Conservation (phyloP, 1,284 basidiomycete genomes). For the Tranzscheliella williamsii region DNA sequence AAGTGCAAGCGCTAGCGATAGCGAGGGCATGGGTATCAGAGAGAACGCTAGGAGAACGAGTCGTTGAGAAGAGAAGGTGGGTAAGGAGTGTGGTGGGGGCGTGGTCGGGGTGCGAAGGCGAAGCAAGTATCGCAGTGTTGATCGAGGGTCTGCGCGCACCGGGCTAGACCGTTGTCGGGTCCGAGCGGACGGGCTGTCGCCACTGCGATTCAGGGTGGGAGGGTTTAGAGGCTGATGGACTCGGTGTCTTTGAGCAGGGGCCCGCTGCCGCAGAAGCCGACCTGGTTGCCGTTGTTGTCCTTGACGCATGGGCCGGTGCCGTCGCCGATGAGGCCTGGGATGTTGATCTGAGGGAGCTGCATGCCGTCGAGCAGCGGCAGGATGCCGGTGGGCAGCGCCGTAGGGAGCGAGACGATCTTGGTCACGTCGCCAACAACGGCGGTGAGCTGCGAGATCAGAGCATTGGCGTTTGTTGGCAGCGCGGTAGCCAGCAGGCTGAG, state of each 20-base stretch:
- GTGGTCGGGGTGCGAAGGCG: no score
- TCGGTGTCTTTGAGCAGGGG: slow-evolving; percentile 27
- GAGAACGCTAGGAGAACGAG: neutral
- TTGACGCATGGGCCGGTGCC: slow-evolving; percentile 21
- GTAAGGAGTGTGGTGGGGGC: neutral
- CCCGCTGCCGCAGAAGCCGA: slow-evolving; percentile 15
- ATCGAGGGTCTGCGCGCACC: neutral
- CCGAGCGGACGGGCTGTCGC: neutral
- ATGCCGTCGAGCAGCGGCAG: slow-evolving; percentile 16
- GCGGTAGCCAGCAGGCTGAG: slow-evolving; percentile 11
- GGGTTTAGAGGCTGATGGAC: slow-evolving; percentile 3
- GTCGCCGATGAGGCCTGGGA: slow-evolving; percentile 15
- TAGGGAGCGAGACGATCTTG: slow-evolving; percentile 8
- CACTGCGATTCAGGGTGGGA: slow-evolving; percentile 1
- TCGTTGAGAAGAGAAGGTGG: neutral
- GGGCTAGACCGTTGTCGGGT: neutral
- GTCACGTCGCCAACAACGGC: slow-evolving; percentile 18
- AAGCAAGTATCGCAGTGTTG: neutral
- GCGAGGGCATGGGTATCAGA: no score
- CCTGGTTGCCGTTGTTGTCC: slow-evolving; percentile 14
- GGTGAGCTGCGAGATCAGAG: slow-evolving; percentile 10
- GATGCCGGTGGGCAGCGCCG: slow-evolving; percentile 11
- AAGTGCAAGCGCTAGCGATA: no score
- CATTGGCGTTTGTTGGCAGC: slow-evolving; percentile 10
- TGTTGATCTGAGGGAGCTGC: slow-evolving; percentile 16